Percentiles rank a stretch among this genome's conserved stretches.
Conservation (phyloP, 1,139 yeast species). For the Yamadazyma kanchanaburiensis region DNA sequence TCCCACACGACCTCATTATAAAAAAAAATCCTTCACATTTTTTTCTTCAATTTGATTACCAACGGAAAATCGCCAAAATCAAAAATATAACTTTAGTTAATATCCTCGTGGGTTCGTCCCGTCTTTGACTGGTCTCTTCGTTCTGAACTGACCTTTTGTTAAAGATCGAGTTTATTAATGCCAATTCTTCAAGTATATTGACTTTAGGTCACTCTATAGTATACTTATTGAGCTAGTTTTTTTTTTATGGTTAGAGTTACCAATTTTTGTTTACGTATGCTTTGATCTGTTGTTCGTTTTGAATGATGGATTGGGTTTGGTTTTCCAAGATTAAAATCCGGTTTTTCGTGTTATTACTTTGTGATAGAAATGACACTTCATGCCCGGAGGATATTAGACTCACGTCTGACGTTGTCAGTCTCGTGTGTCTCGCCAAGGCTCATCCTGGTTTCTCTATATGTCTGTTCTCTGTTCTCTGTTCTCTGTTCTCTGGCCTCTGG, state of each 20-base stretch:
- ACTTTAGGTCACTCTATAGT: slow-evolving; percentile 13
- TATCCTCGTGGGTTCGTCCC: slow-evolving; percentile 8
- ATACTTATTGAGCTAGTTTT: slow-evolving; percentile 17
- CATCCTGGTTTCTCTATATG: too few species aligned
- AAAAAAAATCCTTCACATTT: too few species aligned
- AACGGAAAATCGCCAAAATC: slow-evolving; percentile 35
- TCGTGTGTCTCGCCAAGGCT: neutral
- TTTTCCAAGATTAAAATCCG: slow-evolving; percentile 45
- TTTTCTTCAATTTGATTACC: slow-evolving; percentile 42
- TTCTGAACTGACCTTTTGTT: too few species aligned
- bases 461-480: too few species aligned
- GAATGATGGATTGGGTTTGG: slow-evolving; percentile 16
- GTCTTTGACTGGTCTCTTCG: slow-evolving; percentile 12
- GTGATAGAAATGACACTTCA: slow-evolving; percentile 47
- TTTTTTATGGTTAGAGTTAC: slow-evolving; percentile 21
- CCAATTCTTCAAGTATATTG: too few species aligned
- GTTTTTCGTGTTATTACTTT: slow-evolving; percentile 46
- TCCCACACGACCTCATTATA: too few species aligned
- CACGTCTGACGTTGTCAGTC: neutral
- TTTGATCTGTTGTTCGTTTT: slow-evolving; percentile 23
- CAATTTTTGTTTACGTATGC: slow-evolving; percentile 13
- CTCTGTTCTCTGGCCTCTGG: too few species aligned
- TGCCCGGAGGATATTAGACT: slow-evolving; percentile 46
- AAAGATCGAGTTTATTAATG: too few species aligned
- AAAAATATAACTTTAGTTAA: slow-evolving; percentile 23